phyloP scores from a whole-genome alignment of 176 grass and related monocot genomes.

The Alopecurus myosuroides region DNA sequence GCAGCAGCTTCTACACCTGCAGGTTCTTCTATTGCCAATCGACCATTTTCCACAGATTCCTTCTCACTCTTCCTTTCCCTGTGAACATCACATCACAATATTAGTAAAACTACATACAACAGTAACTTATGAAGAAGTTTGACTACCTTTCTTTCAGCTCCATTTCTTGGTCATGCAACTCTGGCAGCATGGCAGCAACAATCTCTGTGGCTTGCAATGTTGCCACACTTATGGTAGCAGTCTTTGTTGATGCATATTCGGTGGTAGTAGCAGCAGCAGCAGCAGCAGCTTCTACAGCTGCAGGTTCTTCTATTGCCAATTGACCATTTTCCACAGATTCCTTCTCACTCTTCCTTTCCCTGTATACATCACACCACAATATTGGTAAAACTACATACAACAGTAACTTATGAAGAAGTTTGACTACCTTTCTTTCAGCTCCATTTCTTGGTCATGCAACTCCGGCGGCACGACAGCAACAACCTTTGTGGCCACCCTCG shows the following conservation, averaged over 20 bases:
- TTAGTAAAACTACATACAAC: not conserved
- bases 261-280: too few species aligned
- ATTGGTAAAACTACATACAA: not conserved
- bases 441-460: not conserved
- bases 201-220: slow-evolving; percentile 56
- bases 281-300: not conserved
- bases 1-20: not conserved
- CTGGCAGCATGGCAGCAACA: slow-evolving; percentile 40
- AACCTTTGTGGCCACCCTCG: slow-evolving; percentile 57
- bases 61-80: not conserved
- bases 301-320: not conserved
- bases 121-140: not conserved
- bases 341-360: not conserved
- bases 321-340: not conserved
- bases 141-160: not conserved
- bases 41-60: not conserved
- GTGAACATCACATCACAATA: not conserved
- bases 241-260: not conserved
- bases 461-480: slow-evolving; percentile 43
- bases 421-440: not conserved
- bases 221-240: too few species aligned
- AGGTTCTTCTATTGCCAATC: not conserved
- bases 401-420: not conserved
- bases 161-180: not conserved
- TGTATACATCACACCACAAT: not conserved